Percentiles rank a stretch among this genome's conserved stretches.
Conservation (phyloP, 2,329 filamentous ascomycete genomes). For the Pseudofabraea citricarpa region DNA sequence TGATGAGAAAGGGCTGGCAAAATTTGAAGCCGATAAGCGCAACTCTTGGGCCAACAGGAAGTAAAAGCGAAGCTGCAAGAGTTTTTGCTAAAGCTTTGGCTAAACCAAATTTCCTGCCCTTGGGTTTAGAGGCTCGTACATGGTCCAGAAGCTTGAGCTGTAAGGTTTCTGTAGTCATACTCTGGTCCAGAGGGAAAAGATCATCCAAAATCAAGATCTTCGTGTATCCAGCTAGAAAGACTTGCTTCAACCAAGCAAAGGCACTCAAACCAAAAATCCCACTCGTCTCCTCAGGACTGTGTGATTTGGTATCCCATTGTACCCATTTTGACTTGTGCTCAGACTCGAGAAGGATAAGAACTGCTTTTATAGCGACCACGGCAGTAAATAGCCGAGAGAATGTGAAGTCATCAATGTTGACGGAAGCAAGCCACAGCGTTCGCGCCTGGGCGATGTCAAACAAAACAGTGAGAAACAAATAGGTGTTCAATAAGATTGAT, state of each 20-base stretch:
- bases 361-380: neutral
- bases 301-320: neutral
- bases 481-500: constrained; percentile 4
- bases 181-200: neutral
- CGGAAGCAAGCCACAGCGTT: constrained; percentile 2
- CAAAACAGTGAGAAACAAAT: constrained; percentile 6
- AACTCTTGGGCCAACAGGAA: constrained; percentile 9
- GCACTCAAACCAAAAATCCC: neutral
- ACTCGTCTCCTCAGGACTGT: neutral
- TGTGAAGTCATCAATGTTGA: neutral
- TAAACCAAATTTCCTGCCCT: neutral
- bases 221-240: neutral
- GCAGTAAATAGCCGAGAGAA: neutral
- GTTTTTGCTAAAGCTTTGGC: neutral
- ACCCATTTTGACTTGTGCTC: neutral
- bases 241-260: neutral
- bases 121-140: neutral
- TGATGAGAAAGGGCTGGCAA: constrained; percentile 16
- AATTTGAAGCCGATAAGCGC: constrained; percentile 13
- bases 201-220: neutral
- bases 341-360: neutral
- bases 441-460: constrained; percentile 5
- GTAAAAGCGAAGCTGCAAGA: constrained; percentile 2
- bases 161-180: too few species aligned
- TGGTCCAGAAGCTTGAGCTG: neutral